Evolutionary conservation across 768 basidiomycete species (phyloP).

Genomic region (Termitomyces sp.): DNA sequence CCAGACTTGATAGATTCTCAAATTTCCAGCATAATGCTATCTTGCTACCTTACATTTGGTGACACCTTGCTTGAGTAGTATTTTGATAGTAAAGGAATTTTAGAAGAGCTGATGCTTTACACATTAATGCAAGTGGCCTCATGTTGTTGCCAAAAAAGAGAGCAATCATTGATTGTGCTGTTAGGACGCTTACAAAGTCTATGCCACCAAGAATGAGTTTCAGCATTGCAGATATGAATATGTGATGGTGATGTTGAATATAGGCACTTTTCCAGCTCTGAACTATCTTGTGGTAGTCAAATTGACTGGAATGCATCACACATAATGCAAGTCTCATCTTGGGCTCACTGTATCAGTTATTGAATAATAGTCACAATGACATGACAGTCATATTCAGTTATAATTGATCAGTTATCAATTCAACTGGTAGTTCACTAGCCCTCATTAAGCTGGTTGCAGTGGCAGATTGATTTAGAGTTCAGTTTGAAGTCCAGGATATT

Average conservation of each 20-base stretch:
- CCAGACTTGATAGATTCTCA: not conserved
- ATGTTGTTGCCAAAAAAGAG: not conserved
- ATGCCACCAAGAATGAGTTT: slow-evolving; percentile 2
- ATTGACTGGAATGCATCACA: not conserved
- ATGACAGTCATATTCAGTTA: no score
- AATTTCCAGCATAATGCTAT: not conserved
- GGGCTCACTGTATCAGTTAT: not conserved
- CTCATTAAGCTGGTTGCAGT: not conserved
- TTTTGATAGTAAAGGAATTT: not conserved
- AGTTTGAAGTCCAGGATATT: not conserved
- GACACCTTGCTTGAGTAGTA: not conserved
- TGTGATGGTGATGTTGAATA: not conserved
- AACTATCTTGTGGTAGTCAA: not conserved
- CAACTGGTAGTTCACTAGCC: not conserved
- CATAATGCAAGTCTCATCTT: not conserved
- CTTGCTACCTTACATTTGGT: not conserved
- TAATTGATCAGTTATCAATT: not conserved
- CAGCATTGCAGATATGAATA: not conserved
- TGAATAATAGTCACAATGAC: not conserved
- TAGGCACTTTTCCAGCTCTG: not conserved
- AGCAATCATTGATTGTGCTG: not conserved
- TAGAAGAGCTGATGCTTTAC: not conserved
- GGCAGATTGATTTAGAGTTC: not conserved
- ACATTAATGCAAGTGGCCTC: not conserved
- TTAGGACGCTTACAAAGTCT: not conserved